phyloP scores from a whole-genome alignment of 2,329 filamentous ascomycete species.

The Zymoseptoria brevis region DNA sequence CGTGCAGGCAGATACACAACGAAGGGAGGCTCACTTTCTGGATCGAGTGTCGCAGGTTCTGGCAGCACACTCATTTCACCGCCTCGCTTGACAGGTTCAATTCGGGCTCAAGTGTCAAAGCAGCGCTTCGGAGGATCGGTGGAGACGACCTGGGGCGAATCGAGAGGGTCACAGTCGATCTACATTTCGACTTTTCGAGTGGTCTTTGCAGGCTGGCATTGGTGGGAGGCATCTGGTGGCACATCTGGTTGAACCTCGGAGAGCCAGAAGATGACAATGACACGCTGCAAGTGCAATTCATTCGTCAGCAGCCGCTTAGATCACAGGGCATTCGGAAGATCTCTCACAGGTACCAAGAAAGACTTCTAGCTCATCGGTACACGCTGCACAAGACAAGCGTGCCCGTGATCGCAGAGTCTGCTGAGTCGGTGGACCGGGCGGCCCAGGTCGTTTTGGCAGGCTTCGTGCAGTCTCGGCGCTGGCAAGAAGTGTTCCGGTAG shows the following conservation, averaged over 20 bases:
- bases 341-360: neutral
- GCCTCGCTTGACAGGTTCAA: neutral
- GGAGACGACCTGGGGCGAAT: neutral
- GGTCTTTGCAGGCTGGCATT: neutral
- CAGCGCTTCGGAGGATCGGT: neutral
- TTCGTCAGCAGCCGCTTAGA: neutral
- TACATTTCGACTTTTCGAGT: neutral
- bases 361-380: too few species aligned
- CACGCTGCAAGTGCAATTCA: neutral
- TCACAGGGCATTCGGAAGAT: neutral
- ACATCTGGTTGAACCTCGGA: too few species aligned
- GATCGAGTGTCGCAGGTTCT: neutral
- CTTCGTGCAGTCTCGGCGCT: too few species aligned
- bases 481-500: too few species aligned
- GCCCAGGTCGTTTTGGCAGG: too few species aligned
- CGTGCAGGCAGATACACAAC: neutral
- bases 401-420: neutral
- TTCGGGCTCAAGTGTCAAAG: neutral
- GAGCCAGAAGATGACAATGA: too few species aligned
- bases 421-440: neutral
- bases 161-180: neutral
- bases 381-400: neutral
- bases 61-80: neutral
- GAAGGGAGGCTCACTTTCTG: neutral
- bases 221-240: neutral